Percentiles rank a stretch among this genome's conserved stretches.
Conservation (phyloP, 169 alveolate genomes). For the Eimeria sp. region DNA sequence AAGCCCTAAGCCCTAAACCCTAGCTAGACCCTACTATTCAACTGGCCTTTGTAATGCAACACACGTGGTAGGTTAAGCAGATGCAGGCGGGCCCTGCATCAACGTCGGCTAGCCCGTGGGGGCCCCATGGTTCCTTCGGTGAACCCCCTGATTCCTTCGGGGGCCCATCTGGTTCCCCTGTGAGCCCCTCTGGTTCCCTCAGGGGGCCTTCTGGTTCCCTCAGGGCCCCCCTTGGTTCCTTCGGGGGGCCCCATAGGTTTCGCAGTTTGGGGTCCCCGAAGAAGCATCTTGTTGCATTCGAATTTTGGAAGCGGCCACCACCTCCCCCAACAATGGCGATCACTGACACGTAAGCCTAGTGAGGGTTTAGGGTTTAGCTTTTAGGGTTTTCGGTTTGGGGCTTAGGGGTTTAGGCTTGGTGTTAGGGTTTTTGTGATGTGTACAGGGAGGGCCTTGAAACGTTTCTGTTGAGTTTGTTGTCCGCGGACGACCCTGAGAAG, state of each 20-base stretch:
- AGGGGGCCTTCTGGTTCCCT: background rate
- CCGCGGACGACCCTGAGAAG: background rate
- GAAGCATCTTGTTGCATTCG: background rate
- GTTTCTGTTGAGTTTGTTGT: background rate
- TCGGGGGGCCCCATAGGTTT: background rate
- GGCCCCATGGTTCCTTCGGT: background rate
- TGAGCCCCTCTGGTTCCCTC: background rate
- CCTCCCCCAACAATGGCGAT: background rate
- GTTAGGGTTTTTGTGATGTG: background rate
- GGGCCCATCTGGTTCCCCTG: background rate
- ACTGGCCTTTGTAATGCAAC: background rate
- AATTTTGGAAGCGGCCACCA: constrained; percentile 1
- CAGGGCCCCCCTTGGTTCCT: background rate
- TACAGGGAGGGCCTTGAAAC: background rate
- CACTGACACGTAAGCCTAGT: background rate
- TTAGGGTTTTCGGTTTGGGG: background rate
- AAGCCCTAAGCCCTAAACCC: background rate
- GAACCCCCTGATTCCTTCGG: background rate
- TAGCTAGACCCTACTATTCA: no score
- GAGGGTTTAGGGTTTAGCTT: background rate
- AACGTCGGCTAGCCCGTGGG: background rate
- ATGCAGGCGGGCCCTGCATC: background rate
- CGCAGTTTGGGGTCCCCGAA: background rate
- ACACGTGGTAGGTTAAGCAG: background rate
- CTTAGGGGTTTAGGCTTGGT: background rate